Evolutionary conservation across 345 rosid genomes (phyloP), one percentile per base, ranked within the genome.

Genomic region (Citrus unshiu): DNA sequence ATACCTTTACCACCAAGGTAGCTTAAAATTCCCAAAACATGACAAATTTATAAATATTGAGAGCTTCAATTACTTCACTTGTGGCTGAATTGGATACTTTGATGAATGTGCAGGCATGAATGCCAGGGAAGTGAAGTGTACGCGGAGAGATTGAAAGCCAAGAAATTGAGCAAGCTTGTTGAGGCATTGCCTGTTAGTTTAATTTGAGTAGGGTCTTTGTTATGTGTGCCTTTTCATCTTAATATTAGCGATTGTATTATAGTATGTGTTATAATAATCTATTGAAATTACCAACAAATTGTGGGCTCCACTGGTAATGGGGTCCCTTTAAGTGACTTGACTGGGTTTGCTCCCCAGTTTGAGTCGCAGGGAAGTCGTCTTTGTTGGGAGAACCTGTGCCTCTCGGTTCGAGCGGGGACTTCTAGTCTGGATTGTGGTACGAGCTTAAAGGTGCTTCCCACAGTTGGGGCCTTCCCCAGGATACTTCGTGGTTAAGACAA

Each of bases 1-100:
- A 81, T 93, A 69, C 83, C 93, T 59, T 84, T 87, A 71, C 95
- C 93, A 9, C 82, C 87, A n/a, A 88, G 92, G 98, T 91, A 80
- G 37, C 43, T 24, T 14, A 43, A 14, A 29, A 1, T 58, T 75
- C 10, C 34, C 4, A 12, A 29, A 22, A 9, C 34, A 27, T 32
- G 43, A 14, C 57, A 12, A 14, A 39, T 29, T 40, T 29, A 68
- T 40, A 39, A 39, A 57, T 29, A 43, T 5, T 34, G 56, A 1
- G 54, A 32, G n/a, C 56, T 29, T 3, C 54, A 12, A 51, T 61
- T 25, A 4, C 18, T 35, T 25, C 14, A 2, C 10, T 51, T 19
- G 37, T 0, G 7, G 37, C 35, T 43, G 13, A 32, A 27, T 67
- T 37, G 66, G 5, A 68, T 51, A 12, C 4, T 64, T 73, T 32